These are phyloP conservation scores for Vigna angularis DNA, from an alignment of 306 rosid species.

Conservation along the genomic window DNA sequence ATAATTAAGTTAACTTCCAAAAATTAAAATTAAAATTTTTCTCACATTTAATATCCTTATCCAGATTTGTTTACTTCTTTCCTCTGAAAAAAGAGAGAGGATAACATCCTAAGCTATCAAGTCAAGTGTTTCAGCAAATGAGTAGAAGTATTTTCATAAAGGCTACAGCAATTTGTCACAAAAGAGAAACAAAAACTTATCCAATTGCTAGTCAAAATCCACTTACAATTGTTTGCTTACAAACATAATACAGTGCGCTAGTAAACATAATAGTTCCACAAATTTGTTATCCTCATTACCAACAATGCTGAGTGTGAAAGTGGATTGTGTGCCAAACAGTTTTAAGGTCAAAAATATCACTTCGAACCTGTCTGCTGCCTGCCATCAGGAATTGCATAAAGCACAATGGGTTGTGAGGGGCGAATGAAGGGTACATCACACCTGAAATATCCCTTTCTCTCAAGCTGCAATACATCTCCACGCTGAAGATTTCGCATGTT, in stretches of 20 bases:
- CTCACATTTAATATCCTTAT: no score
- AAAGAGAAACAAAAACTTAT: neutral
- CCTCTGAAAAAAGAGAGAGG: neutral
- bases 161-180: neutral
- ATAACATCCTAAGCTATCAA: neutral
- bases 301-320: neutral
- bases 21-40: neutral
- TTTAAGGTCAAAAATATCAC: constrained; percentile 43
- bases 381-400: constrained; percentile 87
- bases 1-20: neutral
- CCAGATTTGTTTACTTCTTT: neutral
- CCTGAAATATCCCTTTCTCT: constrained; percentile 93
- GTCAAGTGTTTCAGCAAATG: constrained; percentile 1
- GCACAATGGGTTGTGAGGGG: constrained; percentile 74
- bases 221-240: constrained; percentile 15
- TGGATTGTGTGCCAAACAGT: neutral
- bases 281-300: constrained; percentile 30
- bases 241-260: constrained; percentile 30
- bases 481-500: constrained; percentile 78
- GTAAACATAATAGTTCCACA: constrained; percentile 39
- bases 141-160: neutral
- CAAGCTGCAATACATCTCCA: constrained; percentile 88
- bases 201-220: constrained; percentile 37
- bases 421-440: constrained; percentile 81
- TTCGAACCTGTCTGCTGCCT: constrained; percentile 69